These are phyloP conservation scores for Bisporella sp. DNA, from an alignment of 2,329 filamentous ascomycete genomes.

Conservation along the genomic window DNA sequence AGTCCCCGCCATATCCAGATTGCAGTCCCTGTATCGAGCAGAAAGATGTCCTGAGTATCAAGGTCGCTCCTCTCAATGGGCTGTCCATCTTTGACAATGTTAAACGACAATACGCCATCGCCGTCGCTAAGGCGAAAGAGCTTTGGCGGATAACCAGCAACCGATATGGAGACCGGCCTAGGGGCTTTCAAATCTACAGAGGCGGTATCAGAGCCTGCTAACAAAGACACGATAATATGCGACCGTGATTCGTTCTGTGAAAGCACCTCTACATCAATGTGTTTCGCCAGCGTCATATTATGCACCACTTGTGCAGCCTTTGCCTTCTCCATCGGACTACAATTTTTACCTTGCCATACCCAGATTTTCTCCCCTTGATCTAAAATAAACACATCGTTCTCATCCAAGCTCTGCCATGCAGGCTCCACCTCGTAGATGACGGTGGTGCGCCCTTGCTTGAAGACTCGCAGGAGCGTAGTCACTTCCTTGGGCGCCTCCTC, in stretches of 20 bases:
- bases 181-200: conserved; percentile 34
- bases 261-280: conserved; percentile 58
- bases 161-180: conserved; percentile 32
- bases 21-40: conserved; percentile 50
- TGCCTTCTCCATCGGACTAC: conserved; percentile 62
- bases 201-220: conserved; percentile 41
- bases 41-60: conserved; percentile 53
- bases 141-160: conserved; percentile 25
- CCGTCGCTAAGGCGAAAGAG: conserved; percentile 59
- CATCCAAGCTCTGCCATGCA: conserved; percentile 54
- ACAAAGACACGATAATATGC: conserved; percentile 46
- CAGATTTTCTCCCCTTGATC: conserved; percentile 58
- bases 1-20: conserved; percentile 63
- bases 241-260: conserved; percentile 52
- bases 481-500: conserved; percentile 34
- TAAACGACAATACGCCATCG: conserved; percentile 48
- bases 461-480: conserved; percentile 52
- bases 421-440: conserved; percentile 60
- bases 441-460: conserved; percentile 45
- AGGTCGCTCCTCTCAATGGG: conserved; percentile 41
- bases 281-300: conserved; percentile 56
- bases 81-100: conserved; percentile 48
- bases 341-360: conserved; percentile 61
- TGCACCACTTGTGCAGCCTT: conserved; percentile 62
- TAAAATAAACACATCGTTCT: conserved; percentile 58